Evolutionary conservation across 2,329 filamentous ascomycete species (phyloP), one percentile per base, ranked within the genome.

Genomic region (Shiraia bambusicola): DNA sequence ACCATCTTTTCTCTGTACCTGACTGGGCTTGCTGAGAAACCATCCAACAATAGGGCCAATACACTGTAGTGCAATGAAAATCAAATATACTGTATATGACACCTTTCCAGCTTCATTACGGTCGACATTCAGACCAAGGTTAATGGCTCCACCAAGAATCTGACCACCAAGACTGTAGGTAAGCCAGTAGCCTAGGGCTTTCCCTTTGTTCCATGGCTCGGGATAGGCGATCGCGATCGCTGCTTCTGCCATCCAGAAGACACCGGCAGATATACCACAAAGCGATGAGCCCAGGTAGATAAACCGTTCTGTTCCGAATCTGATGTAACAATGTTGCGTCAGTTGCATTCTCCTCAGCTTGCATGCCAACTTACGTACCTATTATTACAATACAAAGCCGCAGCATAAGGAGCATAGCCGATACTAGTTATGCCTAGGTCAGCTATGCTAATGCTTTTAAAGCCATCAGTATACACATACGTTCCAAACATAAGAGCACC

Each of bases 231-330:
- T 78, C 0, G 84, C 84, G 42, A 89, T 86, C 0, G 86, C 84
- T 1, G 83, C 83, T 66, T 89, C 86, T 0, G 84, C 80, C 74
- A 83, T 83, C 86, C 86, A 89, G 65, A 88, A 88, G 0, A 88
- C 73, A 0, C 86, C 86, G 0, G 86, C 85, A 0, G 81, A 83
- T 24, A 87, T 74, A 13, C 85, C 85, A 49, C 85, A 88, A 0
- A 85, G 70, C 0, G 83, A 83, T 0, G 83, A 83, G 0, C 84
- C 86, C 7, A 88, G 65, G 1, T 88, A 73, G 0, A 83, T 76
- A 8, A 88, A 75, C 86, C 86, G 89, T 50, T 83, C 78, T 0
- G 70, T 80, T 1, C 82, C 83, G 54, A 77, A 88, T 0, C 84
- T 76, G 58, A 87, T 88, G 65, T 88, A 87, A 3, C 49, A 54